Base-by-base conservation (phyloP, 306 rosid genomes). In the Corylus heterophylla region DNA sequence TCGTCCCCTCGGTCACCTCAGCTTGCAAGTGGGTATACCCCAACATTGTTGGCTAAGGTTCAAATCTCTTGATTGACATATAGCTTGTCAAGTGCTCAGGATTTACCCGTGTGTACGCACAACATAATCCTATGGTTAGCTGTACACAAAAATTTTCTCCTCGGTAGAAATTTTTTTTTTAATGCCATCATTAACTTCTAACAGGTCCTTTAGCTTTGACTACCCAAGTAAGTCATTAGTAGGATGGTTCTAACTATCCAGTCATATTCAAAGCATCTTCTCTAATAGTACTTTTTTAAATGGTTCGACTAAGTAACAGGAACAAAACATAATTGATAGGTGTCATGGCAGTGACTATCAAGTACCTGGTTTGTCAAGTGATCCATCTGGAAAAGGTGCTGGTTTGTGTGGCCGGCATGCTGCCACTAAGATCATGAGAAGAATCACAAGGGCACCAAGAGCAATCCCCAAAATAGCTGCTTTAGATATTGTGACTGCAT, bases 401-500 rank as follows among this genome's bases (percentile, higher is more conserved):
- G 92, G 93, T 80, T 82, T 89, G 84, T 92, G 85, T 8, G 99
- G 96, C 47, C 94, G 91, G 83, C 89, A 93, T 59, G 92, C 97
- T 2, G 97, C 94, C 52, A 92, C 83, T 56, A 96, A 87, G 79
- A 96, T 86, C 97, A 96, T 88, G 73, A 96, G 94, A 87, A 96
- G 97, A 85, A 93, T 89, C 55, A 90, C 93, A 25, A 96, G 91
- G 74, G 91, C 97, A n/a, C 99, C 99, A 59, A 96, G 98, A 61
- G 97, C 92, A 68, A 96, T 96, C 69, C 99, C 99, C 8, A 96
- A 87, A 77, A 96, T 96, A 71, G 97, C 98, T 0, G 92, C 97
- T 90, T 93, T 96, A 12, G 99, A 89, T 78, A 96, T 75, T 20
- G 88, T 85, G 69, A 89, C 99, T 96, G 85, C 86, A 77, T 10